Evolutionary conservation across 495 filamentous ascomycete genomes (phyloP), one percentile per base, ranked within the genome.

Genomic region (Penicillium longicatenatum): DNA sequence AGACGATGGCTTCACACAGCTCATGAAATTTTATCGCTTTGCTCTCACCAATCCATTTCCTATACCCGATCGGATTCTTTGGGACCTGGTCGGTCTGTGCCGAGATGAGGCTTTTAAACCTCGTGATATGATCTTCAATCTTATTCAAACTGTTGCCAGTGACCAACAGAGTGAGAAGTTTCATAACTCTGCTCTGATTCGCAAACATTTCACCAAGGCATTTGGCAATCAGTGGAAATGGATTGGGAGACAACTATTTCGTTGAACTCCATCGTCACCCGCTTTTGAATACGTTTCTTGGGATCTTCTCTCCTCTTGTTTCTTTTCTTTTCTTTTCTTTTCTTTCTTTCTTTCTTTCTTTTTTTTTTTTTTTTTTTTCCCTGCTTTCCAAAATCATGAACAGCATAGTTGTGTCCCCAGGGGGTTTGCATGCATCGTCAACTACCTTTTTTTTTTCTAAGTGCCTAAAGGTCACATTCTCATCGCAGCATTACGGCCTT

Each of bases 21-120:
- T 88, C 44, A 70, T 86, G 65, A 73, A 79, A 29, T 89, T 81
- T 70, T 87, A 88, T 66, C 79, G 78, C 56, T 70, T 78, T 64
- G 73, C 80, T 55, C 70, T 88, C 26, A 73, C 70, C 31, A 75
- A 76, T 67, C 73, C 76, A 60, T 75, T 68, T 51, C 54, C 67
- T 17, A 79, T 87, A 30, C 71, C 79, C 33, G 75, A 80, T 22
- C 62, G 73, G 45, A 76, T 89, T 42, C 77, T 82, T 21, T 61
- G 57, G 9, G 81, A 87, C 62, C 81, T 85, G 59, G 71, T 84
- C 17, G 66, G 76, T 12, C 62, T 87, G 20, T 83, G 82, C 26
- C 70, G 16, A 14, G 26, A 19, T 29, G 39, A 45, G 6, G 17
- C 3, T 37, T 21, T 14, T 9, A 33, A 45, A 30, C 41, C 39